Conservation (phyloP, 1,284 basidiomycete genomes). For the Boletus sp. region DNA sequence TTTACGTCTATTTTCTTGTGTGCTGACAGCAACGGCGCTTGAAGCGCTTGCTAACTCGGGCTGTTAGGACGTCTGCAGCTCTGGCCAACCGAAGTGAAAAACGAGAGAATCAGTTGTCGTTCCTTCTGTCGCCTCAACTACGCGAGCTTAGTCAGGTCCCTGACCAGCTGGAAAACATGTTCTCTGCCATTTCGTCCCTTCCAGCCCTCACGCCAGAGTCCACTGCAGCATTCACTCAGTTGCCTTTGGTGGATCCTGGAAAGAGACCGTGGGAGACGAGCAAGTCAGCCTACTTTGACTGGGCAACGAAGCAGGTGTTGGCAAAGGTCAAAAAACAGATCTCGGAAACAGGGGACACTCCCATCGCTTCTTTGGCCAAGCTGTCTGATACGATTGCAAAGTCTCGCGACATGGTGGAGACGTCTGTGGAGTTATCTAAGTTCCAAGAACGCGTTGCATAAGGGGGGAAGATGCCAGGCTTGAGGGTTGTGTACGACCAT, state of each 20-base stretch:
- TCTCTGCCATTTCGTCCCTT: conserved; percentile 44
- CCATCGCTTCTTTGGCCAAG: conserved; percentile 28
- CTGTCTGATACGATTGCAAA: conserved; percentile 30
- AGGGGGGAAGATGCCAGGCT: background rate
- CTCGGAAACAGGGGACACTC: conserved; percentile 29
- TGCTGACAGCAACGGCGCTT: conserved; percentile 57
- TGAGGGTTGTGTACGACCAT: background rate
- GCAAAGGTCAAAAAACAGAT: conserved; percentile 41
- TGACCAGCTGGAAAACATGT: conserved; percentile 40
- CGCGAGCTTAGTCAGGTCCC: conserved; percentile 37
- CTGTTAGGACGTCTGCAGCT: conserved; percentile 42
- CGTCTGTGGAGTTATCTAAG: background rate
- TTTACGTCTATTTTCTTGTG: conserved; percentile 3
- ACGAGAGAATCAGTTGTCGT: conserved; percentile 42
- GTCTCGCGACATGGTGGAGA: conserved; percentile 32
- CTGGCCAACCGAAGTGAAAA: conserved; percentile 43
- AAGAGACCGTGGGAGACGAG: conserved; percentile 70
- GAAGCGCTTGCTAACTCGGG: conserved; percentile 48
- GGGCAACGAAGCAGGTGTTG: conserved; percentile 58
- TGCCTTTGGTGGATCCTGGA: conserved; percentile 49
- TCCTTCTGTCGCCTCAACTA: conserved; percentile 39
- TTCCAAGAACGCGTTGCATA: background rate
- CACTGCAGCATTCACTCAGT: conserved; percentile 37
- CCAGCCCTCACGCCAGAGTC: conserved; percentile 47
- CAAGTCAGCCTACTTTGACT: conserved; percentile 61